phyloP scores from a whole-genome alignment of 2,329 filamentous ascomycete species.

The Fusarium paranaense region DNA sequence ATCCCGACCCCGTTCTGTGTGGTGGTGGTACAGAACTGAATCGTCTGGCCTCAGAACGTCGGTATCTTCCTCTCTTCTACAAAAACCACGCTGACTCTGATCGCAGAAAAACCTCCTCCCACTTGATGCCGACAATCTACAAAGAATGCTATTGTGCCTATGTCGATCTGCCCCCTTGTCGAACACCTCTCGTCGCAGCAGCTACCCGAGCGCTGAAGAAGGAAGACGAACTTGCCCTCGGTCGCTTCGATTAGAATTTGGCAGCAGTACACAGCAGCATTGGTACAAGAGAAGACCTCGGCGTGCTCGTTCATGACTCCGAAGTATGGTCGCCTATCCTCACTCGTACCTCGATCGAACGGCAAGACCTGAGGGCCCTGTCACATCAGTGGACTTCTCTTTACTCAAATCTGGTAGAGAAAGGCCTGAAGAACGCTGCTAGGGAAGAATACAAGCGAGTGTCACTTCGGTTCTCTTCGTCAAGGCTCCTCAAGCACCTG shows the following conservation, averaged over 20 bases:
- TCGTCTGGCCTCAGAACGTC: neutral
- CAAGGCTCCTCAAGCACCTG: neutral
- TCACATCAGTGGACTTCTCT: neutral
- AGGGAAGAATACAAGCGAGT: neutral
- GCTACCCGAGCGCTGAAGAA: neutral
- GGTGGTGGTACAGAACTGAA: neutral
- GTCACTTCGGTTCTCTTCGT: neutral
- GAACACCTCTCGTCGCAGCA: neutral
- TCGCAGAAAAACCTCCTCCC: neutral
- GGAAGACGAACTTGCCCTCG: neutral
- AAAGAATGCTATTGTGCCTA: neutral
- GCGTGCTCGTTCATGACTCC: neutral
- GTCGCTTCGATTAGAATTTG: neutral
- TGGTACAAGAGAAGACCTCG: neutral
- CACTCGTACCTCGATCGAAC: neutral
- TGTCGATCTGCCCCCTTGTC: neutral
- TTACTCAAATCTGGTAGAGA: neutral
- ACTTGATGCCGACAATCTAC: neutral
- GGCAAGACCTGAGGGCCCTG: neutral
- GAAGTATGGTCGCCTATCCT: neutral
- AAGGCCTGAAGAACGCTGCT: neutral
- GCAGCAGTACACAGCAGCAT: neutral
- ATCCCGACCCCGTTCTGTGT: neutral
- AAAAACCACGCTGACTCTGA: neutral
- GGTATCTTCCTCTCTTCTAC: neutral